Conservation (phyloP, 2,329 filamentous ascomycete species). For the Trichoderma sp. region DNA sequence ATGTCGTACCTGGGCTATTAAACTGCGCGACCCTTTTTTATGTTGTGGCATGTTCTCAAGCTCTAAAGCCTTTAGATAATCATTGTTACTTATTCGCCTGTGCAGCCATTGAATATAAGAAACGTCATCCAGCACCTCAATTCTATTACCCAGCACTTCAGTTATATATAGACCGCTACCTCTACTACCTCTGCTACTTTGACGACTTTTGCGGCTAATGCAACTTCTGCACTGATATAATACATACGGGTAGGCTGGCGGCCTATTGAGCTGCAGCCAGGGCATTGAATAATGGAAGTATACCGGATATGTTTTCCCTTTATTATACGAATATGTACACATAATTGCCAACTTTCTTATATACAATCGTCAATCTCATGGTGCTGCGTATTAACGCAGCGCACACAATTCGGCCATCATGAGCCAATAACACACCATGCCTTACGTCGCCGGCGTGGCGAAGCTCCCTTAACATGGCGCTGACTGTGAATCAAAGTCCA, state of each 20-base stretch:
- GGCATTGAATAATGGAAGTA: too few relatives aligned
- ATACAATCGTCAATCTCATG: conserved; percentile 11
- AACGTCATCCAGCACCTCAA: too few relatives aligned
- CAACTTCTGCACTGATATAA: too few relatives aligned
- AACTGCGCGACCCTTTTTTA: not conserved
- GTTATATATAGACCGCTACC: too few relatives aligned
- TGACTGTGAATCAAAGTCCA: not conserved
- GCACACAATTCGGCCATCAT: not conserved
- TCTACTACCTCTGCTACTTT: too few relatives aligned
- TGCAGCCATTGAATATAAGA: not conserved
- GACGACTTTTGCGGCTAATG: too few relatives aligned
- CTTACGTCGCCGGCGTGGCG: conserved; percentile 20
- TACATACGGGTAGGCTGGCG: too few relatives aligned
- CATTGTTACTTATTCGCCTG: not conserved
- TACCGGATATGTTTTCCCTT: too few relatives aligned
- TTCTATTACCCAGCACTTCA: too few relatives aligned
- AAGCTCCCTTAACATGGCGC: not conserved
- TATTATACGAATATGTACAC: conserved; percentile 5
- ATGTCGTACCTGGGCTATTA: not conserved
- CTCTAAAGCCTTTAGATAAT: too few relatives aligned
- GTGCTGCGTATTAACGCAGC: not conserved
- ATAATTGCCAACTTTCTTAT: not conserved
- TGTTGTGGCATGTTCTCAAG: too few relatives aligned
- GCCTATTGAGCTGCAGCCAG: too few relatives aligned
- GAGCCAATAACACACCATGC: conserved; percentile 8